A percentile compares a stretch with the other conserved stretches of the same genome.
These are phyloP conservation scores for Emergomyces orientalis DNA, from an alignment of 2,329 filamentous ascomycete species.

Conservation along the genomic window DNA sequence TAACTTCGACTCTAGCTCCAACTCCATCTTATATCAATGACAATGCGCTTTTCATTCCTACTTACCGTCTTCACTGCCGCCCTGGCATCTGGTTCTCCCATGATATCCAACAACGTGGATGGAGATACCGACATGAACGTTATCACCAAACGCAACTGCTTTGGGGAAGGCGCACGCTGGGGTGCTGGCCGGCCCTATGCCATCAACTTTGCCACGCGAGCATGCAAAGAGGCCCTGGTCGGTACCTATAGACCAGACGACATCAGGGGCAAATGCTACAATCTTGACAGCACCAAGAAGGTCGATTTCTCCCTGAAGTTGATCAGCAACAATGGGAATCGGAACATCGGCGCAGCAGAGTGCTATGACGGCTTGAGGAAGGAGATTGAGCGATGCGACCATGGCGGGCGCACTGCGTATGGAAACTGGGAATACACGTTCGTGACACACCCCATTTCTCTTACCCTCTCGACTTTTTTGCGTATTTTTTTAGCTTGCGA, in stretches of 20 bases:
- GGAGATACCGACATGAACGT: not conserved
- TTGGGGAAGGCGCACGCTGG: not conserved
- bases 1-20: not conserved
- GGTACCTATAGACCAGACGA: not conserved
- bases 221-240: not conserved
- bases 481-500: too few relatives aligned
- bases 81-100: not conserved
- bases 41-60: not conserved
- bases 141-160: not conserved
- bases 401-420: not conserved
- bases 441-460: too few relatives aligned
- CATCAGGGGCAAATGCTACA: not conserved
- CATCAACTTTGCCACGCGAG: not conserved
- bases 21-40: not conserved
- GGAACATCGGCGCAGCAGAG: not conserved
- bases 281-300: not conserved
- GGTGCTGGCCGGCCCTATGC: not conserved
- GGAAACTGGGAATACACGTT: not conserved
- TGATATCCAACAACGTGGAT: not conserved
- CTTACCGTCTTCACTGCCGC: not conserved
- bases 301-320: not conserved
- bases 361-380: not conserved
- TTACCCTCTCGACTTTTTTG: too few relatives aligned
- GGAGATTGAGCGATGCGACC: not conserved
- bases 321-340: not conserved